A percentile compares a stretch with the other conserved stretches of the same genome.
Conservation (phyloP, 208 protist species). For the Angomonas ambiguus region DNA sequence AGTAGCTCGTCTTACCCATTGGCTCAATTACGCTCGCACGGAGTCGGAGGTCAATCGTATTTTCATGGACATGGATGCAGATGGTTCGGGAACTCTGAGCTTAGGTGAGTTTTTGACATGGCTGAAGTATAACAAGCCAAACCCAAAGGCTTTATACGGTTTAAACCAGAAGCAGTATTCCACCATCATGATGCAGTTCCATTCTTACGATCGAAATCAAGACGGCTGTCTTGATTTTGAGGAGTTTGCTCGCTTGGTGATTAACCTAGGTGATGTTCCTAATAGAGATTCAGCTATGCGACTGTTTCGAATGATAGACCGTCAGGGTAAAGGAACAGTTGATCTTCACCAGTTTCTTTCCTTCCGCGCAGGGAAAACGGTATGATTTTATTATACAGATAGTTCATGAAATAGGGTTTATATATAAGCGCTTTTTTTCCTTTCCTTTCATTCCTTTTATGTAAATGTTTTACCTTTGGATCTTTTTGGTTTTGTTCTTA, state of each 20-base stretch:
- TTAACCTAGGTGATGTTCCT: conserved; percentile 41
- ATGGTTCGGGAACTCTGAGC: conserved; percentile 49
- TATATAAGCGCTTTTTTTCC: conserved; percentile 4
- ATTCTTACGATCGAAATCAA: conserved; percentile 62
- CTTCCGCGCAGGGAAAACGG: conserved; percentile 37
- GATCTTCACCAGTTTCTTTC: conserved; percentile 76
- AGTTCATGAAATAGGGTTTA: neutral
- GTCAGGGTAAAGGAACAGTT: conserved; percentile 33
- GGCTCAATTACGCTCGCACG: conserved; percentile 76
- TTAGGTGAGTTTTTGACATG: conserved; percentile 74
- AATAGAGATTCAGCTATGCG: conserved; percentile 22
- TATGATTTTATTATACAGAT: neutral
- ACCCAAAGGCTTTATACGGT: conserved; percentile 67
- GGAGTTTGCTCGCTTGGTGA: conserved; percentile 55
- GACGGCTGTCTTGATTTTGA: conserved; percentile 54
- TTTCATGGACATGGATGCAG: conserved; percentile 72
- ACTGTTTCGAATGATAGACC: conserved; percentile 65
- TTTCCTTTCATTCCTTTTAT: neutral
- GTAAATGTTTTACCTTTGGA: conserved; percentile 6
- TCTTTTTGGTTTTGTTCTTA: conserved; percentile 4
- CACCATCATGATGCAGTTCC: conserved; percentile 87
- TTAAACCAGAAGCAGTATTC: conserved; percentile 79
- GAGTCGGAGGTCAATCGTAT: conserved; percentile 65
- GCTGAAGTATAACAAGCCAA: conserved; percentile 67
- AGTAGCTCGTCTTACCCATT: conserved; percentile 57